These are phyloP conservation scores for Podaxis sp. DNA, from an alignment of 768 basidiomycete genomes.

Conservation along the genomic window DNA sequence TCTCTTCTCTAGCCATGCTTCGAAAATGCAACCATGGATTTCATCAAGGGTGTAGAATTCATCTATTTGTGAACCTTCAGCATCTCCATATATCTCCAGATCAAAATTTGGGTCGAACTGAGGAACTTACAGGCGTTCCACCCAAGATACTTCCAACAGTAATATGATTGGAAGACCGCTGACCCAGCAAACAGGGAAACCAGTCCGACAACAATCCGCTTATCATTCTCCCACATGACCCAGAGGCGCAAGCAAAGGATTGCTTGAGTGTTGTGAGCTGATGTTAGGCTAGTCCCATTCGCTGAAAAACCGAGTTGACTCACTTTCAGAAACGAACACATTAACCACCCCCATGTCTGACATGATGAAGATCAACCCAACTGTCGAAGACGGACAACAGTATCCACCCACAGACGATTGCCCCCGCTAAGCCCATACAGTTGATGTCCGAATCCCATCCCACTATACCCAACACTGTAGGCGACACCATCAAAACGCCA, in stretches of 20 bases:
- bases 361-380: not conserved
- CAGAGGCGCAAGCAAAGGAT: not conserved
- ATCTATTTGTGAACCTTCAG: too few species aligned
- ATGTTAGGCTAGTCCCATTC: not conserved
- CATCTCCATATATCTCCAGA: not conserved
- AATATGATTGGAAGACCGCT: too few species aligned
- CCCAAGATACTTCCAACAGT: too few species aligned
- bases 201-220: not conserved
- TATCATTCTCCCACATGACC: not conserved
- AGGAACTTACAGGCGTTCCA: too few species aligned
- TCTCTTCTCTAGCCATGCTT: not conserved
- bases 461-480: not conserved
- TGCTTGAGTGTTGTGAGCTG: not conserved
- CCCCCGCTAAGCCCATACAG: not conserved
- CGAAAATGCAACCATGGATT: not conserved
- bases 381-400: not conserved
- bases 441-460: not conserved
- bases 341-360: not conserved
- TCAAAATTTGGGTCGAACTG: not conserved
- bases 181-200: too few species aligned
- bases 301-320: not conserved
- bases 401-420: not conserved
- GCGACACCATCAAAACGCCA: not conserved
- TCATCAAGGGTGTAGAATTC: not conserved
- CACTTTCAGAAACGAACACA: too few species aligned